phyloP scores from a whole-genome alignment of 768 basidiomycete genomes.

The Leccinum disarticulatum region DNA sequence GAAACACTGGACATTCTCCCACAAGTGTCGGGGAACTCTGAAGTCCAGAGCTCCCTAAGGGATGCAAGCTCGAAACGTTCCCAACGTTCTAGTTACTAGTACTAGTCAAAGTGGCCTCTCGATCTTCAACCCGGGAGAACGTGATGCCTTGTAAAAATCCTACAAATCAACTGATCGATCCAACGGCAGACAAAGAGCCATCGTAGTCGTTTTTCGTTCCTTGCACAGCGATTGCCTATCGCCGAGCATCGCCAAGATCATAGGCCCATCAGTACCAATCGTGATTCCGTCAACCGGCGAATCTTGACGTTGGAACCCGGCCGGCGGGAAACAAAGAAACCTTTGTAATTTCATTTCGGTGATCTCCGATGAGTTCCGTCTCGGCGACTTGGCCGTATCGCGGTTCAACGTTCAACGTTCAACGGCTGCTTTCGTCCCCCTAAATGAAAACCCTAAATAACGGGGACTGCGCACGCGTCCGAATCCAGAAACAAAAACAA shows the following conservation, averaged over 20 bases:
- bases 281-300: conserved; percentile 1
- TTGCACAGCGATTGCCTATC: conserved; percentile 13
- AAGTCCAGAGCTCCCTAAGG: too few relatives aligned
- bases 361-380: conserved; percentile 14
- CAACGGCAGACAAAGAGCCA: background rate
- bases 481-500: too few relatives aligned
- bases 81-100: background rate
- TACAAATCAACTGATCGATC: background rate
- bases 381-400: background rate
- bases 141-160: too few relatives aligned
- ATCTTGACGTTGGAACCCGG: too few relatives aligned
- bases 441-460: background rate
- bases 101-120: too few relatives aligned
- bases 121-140: too few relatives aligned
- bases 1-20: too few relatives aligned
- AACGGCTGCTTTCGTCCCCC: background rate
- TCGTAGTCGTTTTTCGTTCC: background rate
- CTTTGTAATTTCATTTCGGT: conserved; percentile 28
- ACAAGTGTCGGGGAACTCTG: too few relatives aligned
- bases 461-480: too few relatives aligned
- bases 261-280: too few relatives aligned
- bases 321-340: too few relatives aligned
- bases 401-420: background rate
- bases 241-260: background rate
- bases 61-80: background rate